Evolutionary conservation across 1,284 basidiomycete genomes (phyloP), one percentile per base, ranked within the genome.

Genomic region (Pholiota adiposa): DNA sequence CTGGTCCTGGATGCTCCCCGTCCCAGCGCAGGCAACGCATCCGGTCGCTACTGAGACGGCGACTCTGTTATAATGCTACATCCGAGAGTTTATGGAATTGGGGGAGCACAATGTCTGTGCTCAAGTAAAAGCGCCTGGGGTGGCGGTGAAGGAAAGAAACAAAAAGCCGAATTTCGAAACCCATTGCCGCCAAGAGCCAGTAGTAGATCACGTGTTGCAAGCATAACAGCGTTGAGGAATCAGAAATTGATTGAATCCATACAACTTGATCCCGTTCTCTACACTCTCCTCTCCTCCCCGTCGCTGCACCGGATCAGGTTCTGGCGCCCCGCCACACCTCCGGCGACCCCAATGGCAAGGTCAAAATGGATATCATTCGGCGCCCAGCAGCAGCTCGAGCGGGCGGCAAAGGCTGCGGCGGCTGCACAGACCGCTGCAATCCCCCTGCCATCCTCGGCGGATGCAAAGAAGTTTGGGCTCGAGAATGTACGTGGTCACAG

Each of bases 391-490:
- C 51, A 64, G 59, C 61, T 67, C 44, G 63, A 63, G 55, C 68
- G 65, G 36, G 64, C 69, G 6, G 61, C 70, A 12, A 57, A 71
- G 48, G 64, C 29, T 11, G 29, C 65, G 23, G 64, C 71, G 8
- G 69, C 74, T 56, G 69, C 56, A 27, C 74, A 46, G 44, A 46
- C 66, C 48, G 65, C 67, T 44, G 68, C 75, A 52, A 63, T 73
- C 41, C 74, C 77, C 49, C 62, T 72, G 46, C 68, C 79, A 63
- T 77, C 79, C 50, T 78, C 84, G 23, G 84, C 90, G 60, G 89
- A 91, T 74, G 83, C 83, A 61, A 93, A 93, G 79, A 88, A 86
- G 70, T 96, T 95, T 82, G 95, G 95, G 19, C 80, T 97, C 54
- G 95, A 96, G 83, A 97, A 97, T 76, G 94, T 96, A 74, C 72